These are phyloP conservation scores for Fraxinus americana DNA, from an alignment of 257 asterid species.

Conservation along the genomic window DNA sequence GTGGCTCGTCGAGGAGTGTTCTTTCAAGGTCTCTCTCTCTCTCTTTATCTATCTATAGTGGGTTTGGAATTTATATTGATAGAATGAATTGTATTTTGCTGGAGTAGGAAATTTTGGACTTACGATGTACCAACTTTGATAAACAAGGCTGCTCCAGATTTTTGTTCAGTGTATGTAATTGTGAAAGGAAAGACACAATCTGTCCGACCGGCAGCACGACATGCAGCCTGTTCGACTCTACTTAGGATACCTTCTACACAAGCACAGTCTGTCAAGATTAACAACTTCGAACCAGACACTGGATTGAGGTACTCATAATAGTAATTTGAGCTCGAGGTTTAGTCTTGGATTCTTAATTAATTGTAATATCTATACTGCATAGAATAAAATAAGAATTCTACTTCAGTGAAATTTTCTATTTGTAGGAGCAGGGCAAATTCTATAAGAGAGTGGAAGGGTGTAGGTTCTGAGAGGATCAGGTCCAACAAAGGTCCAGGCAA, in stretches of 20 bases:
- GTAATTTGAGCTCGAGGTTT: not conserved
- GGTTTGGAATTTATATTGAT: not conserved
- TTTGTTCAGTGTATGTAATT: conserved; percentile 71
- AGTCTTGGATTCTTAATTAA: not conserved
- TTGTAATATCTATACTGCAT: not conserved
- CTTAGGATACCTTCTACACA: conserved; percentile 29
- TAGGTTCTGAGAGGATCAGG: conserved; percentile 26
- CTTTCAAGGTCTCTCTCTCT: conserved; percentile 40
- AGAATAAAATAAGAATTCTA: not conserved
- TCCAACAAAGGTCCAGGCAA: conserved; percentile 12
- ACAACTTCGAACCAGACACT: conserved; percentile 34
- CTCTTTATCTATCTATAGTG: not conserved
- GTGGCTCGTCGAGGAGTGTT: conserved; percentile 53
- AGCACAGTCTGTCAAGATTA: conserved; percentile 26
- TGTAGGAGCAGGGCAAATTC: conserved; percentile 33
- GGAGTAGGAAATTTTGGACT: conserved; percentile 53
- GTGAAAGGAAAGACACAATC: conserved; percentile 61
- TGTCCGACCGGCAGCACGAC: conserved; percentile 56
- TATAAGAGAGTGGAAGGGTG: conserved; percentile 33
- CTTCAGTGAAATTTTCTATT: not conserved
- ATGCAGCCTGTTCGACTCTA: conserved; percentile 22
- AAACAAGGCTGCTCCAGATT: conserved; percentile 75
- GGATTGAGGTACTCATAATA: conserved; percentile 36
- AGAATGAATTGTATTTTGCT: not conserved
- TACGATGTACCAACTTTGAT: conserved; percentile 62